Conservation (phyloP, 2,329 filamentous ascomycete genomes). For the Blastomyces emzantsi region DNA sequence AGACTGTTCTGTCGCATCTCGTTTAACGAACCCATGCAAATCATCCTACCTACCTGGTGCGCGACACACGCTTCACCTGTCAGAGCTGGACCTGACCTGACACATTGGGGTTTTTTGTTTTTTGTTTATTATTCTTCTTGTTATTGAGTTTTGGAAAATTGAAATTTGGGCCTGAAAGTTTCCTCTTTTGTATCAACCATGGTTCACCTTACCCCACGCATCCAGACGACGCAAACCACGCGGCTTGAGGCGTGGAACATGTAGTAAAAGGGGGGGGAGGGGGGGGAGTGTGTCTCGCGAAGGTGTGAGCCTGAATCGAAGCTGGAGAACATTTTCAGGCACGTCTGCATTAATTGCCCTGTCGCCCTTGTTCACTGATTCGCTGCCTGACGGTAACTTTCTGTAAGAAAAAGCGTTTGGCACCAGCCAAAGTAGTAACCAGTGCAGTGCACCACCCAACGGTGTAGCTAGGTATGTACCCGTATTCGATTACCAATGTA, state of each 20-base stretch:
- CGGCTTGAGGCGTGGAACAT: not conserved
- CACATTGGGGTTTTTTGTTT: not conserved
- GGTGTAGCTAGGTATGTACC: no score
- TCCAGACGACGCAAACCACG: not conserved
- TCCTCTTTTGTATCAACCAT: not conserved
- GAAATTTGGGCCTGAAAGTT: not conserved
- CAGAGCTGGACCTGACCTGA: not conserved
- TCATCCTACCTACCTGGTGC: not conserved
- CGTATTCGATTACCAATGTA: no score
- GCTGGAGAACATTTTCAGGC: constrained; percentile 4
- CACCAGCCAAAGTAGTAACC: not conserved
- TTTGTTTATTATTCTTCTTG: not conserved
- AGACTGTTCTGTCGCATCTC: not conserved
- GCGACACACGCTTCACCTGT: not conserved
- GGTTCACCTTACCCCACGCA: not conserved
- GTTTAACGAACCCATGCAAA: not conserved
- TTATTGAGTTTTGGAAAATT: not conserved
- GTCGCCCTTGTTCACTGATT: not conserved
- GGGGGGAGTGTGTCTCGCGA: no score
- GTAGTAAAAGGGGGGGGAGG: no score
- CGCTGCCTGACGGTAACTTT: not conserved
- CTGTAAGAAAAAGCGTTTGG: not conserved
- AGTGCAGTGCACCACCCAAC: no score
- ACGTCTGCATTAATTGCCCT: not conserved
- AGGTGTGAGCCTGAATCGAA: constrained; percentile 1